Evolutionary conservation across 1,139 yeast genomes (phyloP).

Genomic region (Geotrichum bryndzae): DNA sequence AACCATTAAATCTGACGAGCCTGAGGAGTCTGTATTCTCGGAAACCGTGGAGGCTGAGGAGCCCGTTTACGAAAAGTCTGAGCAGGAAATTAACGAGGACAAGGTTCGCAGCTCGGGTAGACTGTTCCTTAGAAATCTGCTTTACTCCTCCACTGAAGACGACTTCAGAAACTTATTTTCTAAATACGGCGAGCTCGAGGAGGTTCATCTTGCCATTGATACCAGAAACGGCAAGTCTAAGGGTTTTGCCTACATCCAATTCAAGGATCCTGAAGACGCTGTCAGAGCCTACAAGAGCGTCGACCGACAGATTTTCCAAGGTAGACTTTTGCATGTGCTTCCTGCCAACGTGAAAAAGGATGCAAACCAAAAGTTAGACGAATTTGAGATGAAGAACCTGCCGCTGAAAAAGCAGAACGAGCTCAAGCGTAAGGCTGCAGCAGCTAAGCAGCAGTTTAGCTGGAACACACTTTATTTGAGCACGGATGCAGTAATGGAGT

Average conservation of each 20-base stretch:
- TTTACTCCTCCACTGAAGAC: conserved; percentile 71
- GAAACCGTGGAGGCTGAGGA: conserved; percentile 11
- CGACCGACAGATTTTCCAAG: conserved; percentile 90
- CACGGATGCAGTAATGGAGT: conserved; percentile 83
- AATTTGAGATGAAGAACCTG: conserved; percentile 79
- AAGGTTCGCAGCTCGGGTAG: conserved; percentile 70
- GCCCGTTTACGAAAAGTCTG: conserved; percentile 31
- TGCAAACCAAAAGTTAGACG: conserved; percentile 67
- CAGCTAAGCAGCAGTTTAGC: conserved; percentile 77
- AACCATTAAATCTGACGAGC: conserved; percentile 14
- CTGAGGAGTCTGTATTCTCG: conserved; percentile 22
- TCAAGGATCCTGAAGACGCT: conserved; percentile 62
- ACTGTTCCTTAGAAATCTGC: conserved; percentile 78
- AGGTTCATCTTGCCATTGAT: conserved; percentile 84
- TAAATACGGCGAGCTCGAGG: conserved; percentile 40
- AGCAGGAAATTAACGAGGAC: conserved; percentile 44
- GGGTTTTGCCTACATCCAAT: conserved; percentile 87
- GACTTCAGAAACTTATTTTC: conserved; percentile 62
- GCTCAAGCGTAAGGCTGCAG: conserved; percentile 74
- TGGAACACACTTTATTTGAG: conserved; percentile 95
- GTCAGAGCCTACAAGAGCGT: conserved; percentile 62
- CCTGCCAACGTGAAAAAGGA: conserved; percentile 77
- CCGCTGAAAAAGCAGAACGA: conserved; percentile 90
- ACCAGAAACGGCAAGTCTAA: conserved; percentile 85
- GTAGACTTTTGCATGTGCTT: conserved; percentile 81